Conservation (phyloP, 139 green algal species). For the Chlorella sorokiniana region DNA sequence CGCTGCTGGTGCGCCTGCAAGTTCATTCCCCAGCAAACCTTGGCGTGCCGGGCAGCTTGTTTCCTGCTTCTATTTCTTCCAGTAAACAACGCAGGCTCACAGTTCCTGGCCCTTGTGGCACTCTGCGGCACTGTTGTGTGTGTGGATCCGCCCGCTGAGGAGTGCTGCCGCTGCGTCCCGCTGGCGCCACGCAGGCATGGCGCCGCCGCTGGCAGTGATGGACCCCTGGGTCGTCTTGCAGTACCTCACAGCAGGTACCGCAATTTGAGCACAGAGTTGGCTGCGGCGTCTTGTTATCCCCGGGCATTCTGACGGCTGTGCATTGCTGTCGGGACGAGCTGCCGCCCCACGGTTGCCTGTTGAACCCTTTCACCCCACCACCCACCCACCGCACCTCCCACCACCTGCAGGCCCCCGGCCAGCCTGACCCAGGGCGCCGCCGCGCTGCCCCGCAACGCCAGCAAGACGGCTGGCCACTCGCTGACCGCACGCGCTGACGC, state of each 20-base stretch:
- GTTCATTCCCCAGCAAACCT: too few relatives aligned
- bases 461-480: constrained; percentile 36
- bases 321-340: too few relatives aligned
- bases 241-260: constrained; percentile 54
- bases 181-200: neutral
- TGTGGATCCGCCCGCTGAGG: too few relatives aligned
- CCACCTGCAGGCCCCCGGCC: constrained; percentile 14
- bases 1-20: constrained; percentile 1
- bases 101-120: too few relatives aligned
- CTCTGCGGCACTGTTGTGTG: too few relatives aligned
- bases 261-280: neutral
- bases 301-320: too few relatives aligned
- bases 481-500: constrained; percentile 55
- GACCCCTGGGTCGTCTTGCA: constrained; percentile 52
- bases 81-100: too few relatives aligned
- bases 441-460: constrained; percentile 25
- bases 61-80: too few relatives aligned
- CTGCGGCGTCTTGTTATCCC: neutral
- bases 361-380: neutral
- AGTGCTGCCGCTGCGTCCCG: neutral
- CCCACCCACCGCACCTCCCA: constrained; percentile 29
- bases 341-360: too few relatives aligned
- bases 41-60: too few relatives aligned
- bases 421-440: constrained; percentile 12
- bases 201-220: constrained; percentile 13